Percentiles rank a stretch among this genome's conserved stretches.
These are phyloP conservation scores for Stylosanthes scabra DNA, from an alignment of 331 rosid genomes.

Conservation along the genomic window DNA sequence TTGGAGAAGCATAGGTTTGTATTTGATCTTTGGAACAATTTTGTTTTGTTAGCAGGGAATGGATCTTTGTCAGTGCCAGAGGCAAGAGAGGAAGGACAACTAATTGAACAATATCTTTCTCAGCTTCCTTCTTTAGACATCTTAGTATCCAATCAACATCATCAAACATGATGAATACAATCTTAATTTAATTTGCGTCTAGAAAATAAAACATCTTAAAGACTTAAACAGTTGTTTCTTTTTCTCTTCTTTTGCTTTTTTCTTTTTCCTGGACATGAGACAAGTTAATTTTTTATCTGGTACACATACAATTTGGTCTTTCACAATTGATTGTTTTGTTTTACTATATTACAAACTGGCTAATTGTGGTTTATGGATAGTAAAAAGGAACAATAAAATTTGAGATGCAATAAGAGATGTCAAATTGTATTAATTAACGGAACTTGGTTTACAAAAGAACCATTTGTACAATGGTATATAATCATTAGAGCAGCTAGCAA, in stretches of 20 bases:
- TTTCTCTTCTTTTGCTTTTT: no score
- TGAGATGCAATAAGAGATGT: background rate
- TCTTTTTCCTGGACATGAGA: no score
- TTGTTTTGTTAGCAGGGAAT: slow-evolving; percentile 30
- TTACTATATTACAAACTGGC: no score
- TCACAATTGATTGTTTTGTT: no score
- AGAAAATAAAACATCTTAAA: background rate
- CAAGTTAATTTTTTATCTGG: no score
- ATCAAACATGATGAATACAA: slow-evolving; percentile 7
- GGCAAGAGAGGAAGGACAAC: slow-evolving; percentile 34
- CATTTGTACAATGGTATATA: background rate
- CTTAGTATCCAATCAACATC: slow-evolving; percentile 21
- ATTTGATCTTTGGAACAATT: slow-evolving; percentile 1
- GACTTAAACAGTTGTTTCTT: no score
- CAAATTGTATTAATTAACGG: background rate
- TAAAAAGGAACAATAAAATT: background rate
- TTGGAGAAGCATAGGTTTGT: background rate
- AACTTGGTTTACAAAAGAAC: background rate
- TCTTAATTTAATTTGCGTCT: background rate
- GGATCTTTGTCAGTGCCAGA: slow-evolving; percentile 33
- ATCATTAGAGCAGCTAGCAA: background rate
- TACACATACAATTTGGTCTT: no score
- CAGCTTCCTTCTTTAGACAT: slow-evolving; percentile 30
- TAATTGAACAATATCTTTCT: slow-evolving; percentile 45
- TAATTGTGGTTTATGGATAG: background rate